Evolutionary conservation across 306 rosid genomes (phyloP), one percentile per base, ranked within the genome.

Genomic region (Cucumis melo): DNA sequence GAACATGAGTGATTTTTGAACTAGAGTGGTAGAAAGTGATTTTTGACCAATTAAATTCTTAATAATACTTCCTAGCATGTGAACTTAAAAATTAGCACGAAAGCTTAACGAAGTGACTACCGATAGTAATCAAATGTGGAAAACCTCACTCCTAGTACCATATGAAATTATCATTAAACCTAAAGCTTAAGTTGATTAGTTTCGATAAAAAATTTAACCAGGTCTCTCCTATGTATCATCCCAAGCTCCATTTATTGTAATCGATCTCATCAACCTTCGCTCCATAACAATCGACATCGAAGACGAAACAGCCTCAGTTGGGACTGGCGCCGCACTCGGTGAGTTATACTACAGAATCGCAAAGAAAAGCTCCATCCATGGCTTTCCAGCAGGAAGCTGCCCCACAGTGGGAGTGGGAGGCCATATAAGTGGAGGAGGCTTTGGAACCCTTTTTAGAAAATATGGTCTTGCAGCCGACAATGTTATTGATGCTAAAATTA

Each of bases 381-480:
- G 85, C 21, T 84, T 81, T 41, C 83, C 87, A 27, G 87, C 83
- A 14, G 81, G 85, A 8, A 29, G 63, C 44, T 84, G 85, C 48
- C 83, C 80, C 24, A 84, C 87, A 1, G 73, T 76, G 1, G 87
- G 85, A 10, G 79, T 55, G 1, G 67, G 77, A 13, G 86, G 83
- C 20, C 85, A 70, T 14, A 38, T 80, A 23, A 81, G 72, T 41
- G 81, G 62, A 27, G 83, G 79, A 36, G 80, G 83, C 32, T 77
- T 71, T 27, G 85, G 85, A 27, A 71, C 74, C 29, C 27, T 83
- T 57, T 42, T 83, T 8, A 82, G 97, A 75, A 91, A 88, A 67
- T 83, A 85, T 34, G 95, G 97, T 9, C 89, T 91, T 5, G 92
- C 95, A 4, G 91, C 80, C 6, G 95, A 91, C 77, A 79, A 87